Evolutionary conservation across 148 eudicot species (phyloP).

Genomic region (Rhododendron ferrugineum): DNA sequence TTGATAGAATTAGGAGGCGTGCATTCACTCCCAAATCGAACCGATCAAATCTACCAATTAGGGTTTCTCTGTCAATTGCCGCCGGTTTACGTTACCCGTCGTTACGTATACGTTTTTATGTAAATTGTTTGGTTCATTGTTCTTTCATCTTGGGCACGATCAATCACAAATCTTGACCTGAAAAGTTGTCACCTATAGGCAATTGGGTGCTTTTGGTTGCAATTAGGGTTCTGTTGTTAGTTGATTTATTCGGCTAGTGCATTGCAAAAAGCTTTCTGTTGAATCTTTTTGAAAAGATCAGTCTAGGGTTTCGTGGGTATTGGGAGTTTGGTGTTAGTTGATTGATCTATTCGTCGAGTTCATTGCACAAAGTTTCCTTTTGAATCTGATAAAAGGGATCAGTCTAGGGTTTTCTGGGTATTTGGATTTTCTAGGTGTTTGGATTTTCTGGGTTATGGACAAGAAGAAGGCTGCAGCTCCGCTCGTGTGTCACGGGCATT

Average conservation of each 20-base stretch:
- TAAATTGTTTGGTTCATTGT: neutral
- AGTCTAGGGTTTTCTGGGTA: neutral
- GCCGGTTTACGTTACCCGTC: constrained; percentile 9
- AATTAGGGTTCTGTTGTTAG: neutral
- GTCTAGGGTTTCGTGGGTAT: constrained; percentile 2
- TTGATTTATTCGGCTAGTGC: neutral
- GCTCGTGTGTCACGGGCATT: constrained; percentile 86
- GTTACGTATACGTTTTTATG: neutral
- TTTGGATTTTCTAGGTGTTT: constrained; percentile 7
- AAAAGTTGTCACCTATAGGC: neutral
- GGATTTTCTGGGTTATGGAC: constrained; percentile 35
- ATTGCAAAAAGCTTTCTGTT: neutral
- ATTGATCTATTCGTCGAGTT: neutral
- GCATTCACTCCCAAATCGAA: constrained; percentile 9
- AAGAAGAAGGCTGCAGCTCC: constrained; percentile 69
- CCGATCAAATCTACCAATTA: neutral
- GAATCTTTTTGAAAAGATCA: neutral
- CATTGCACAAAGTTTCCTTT: neutral
- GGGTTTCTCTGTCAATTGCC: constrained; percentile 23
- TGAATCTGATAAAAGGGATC: neutral
- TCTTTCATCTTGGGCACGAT: constrained; percentile 2
- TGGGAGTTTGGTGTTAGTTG: neutral
- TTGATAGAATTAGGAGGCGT: constrained; percentile 17
- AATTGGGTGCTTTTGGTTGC: neutral
- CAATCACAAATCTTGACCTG: neutral